These are phyloP conservation scores for Chlamydomonas reinhardtii DNA, from an alignment of 163 green algal species.

Conservation along the genomic window DNA sequence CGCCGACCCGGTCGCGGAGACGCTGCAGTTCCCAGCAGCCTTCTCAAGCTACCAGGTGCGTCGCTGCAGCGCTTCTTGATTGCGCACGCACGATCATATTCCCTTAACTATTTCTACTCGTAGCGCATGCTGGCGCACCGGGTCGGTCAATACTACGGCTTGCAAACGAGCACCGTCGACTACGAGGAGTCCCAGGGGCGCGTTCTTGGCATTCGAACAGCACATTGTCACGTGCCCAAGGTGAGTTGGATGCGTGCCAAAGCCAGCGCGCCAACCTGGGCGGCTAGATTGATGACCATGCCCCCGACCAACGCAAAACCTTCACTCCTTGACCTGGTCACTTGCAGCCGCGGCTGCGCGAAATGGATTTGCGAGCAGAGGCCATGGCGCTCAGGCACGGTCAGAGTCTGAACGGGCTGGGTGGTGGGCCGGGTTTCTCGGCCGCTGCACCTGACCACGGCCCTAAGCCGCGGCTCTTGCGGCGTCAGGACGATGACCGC, in stretches of 20 bases:
- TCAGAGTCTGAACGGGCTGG: too few relatives aligned
- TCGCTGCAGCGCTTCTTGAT: too few relatives aligned
- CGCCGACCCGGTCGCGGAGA: slow-evolving; percentile 8
- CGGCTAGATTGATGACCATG: neutral
- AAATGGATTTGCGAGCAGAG: slow-evolving; percentile 11
- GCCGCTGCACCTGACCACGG: neutral
- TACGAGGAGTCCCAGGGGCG: slow-evolving; percentile 52
- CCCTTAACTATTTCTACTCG: neutral
- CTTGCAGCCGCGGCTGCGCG: slow-evolving; percentile 2
- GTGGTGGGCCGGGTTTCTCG: too few relatives aligned
- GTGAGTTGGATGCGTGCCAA: neutral
- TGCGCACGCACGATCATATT: too few relatives aligned
- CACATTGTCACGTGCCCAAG: slow-evolving; percentile 4
- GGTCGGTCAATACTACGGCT: slow-evolving; percentile 58
- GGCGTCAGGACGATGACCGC: slow-evolving; percentile 16
- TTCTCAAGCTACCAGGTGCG: slow-evolving; percentile 53
- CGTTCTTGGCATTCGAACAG: slow-evolving; percentile 49
- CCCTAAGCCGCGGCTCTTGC: slow-evolving; percentile 25
- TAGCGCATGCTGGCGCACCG: slow-evolving; percentile 64
- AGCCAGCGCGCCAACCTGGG: too few relatives aligned
- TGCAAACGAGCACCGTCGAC: slow-evolving; percentile 63
- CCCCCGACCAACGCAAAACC: too few relatives aligned
- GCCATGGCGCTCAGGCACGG: neutral
- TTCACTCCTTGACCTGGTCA: neutral
- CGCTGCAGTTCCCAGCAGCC: slow-evolving; percentile 45